phyloP scores from a whole-genome alignment of 805 yeast species.

The Myxozyma monticola region DNA sequence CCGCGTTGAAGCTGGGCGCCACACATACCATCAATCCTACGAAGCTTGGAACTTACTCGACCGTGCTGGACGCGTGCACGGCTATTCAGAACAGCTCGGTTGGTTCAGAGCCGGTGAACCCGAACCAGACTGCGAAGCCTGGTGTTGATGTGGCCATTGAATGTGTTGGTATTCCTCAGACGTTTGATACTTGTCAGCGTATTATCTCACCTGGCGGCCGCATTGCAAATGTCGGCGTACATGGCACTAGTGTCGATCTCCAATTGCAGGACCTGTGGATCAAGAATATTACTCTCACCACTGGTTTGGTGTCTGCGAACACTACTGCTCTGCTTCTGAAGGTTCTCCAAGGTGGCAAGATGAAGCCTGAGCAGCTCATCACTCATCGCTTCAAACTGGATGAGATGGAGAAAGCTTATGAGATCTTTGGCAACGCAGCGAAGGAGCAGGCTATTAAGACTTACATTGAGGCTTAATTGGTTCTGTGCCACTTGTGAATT shows the following conservation, averaged over 20 bases:
- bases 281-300: constrained; percentile 21
- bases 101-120: constrained; percentile 2
- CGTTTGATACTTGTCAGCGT: constrained; percentile 19
- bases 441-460: constrained; percentile 27
- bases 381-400: constrained; percentile 28
- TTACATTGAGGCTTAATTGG: constrained; percentile 14
- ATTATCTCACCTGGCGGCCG: constrained; percentile 28
- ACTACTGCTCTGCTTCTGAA: constrained; percentile 23
- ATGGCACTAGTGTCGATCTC: constrained; percentile 21
- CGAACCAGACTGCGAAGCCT: constrained; percentile 14
- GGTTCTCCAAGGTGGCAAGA: constrained; percentile 21
- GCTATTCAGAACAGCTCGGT: constrained; percentile 4
- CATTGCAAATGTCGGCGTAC: constrained; percentile 27
- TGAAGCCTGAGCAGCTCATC: constrained; percentile 22
- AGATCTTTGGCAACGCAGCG: constrained; percentile 28
- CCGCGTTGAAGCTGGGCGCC: constrained; percentile 24
- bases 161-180: constrained; percentile 22
- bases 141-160: constrained; percentile 31
- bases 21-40: constrained; percentile 20
- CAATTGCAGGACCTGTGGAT: constrained; percentile 23
- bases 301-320: constrained; percentile 26
- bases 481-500: constrained; percentile 1
- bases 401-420: constrained; percentile 24
- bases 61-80: constrained; percentile 15
- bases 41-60: constrained; percentile 3